Evolutionary conservation across 352 stramenopile genomes (phyloP), one percentile per base, ranked within the genome.

Genomic region (Elongisporangium anandrum): DNA sequence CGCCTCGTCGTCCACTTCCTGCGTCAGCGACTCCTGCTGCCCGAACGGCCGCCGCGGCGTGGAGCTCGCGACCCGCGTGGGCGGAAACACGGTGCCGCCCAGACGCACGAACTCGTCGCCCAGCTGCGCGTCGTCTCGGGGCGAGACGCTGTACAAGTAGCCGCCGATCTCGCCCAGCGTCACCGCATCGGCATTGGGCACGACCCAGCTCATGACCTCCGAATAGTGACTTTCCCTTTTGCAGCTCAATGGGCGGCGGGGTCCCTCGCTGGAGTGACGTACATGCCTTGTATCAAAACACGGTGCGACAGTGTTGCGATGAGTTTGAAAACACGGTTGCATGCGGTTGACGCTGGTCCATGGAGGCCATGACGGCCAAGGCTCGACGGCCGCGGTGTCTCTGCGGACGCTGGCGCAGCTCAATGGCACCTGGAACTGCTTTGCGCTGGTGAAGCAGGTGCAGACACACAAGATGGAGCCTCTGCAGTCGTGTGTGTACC

Each of bases 111-210:
- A 92, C 48, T 73, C 79, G 61, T 90, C 81, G 29, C 80, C 81
- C 4, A 90, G 16, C 56, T 85, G 80, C 13, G 68, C 57, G 41
- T 86, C 70, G 52, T 90, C 80, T 15, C 72, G 65, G 13, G 78
- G 69, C 2, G 76, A 77, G 19, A 91, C 77, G 62, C 79, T 90
- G 65, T 88, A 84, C 39, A 93, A 70, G 70, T 90, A 81, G 34
- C 81, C 78, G 56, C 78, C 64, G 50, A 90, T 75, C 68, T 93
- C 84, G 10, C 84, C 84, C 17, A 93, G 70, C 65, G 84, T 91
- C 74, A 91, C 81, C 51, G 83, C 75, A 56, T 89, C 79, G 23
- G 57, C 54, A n/a, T 68, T 74, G 19, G 83, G 83, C 55, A 88
- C 69, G 9, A 77, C 61, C 83, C 83, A 92, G 60, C 72, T 75